Percentiles rank a stretch among this genome's conserved stretches.
Evolutionary conservation across 352 stramenopile genomes (phyloP).

Genomic region (Phytophthora pluvialis): DNA sequence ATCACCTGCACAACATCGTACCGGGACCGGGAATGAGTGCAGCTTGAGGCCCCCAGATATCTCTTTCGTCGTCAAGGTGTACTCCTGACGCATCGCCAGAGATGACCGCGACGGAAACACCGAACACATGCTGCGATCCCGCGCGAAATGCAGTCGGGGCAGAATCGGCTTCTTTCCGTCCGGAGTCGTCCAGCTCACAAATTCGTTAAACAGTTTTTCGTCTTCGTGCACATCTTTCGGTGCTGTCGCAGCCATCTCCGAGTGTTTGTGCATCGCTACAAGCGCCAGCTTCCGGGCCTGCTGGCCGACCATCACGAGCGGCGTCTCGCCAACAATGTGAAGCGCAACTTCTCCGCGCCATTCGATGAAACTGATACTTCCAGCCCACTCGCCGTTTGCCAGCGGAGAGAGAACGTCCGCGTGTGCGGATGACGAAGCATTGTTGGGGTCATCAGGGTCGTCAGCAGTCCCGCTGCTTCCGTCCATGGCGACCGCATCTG

Average conservation of each 20-base stretch:
- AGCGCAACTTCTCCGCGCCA: slow-evolving; percentile 83
- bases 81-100: slow-evolving; percentile 80
- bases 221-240: slow-evolving; percentile 60
- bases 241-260: slow-evolving; percentile 27
- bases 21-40: slow-evolving; percentile 82
- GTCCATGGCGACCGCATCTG: slow-evolving; percentile 30
- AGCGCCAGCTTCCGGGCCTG: slow-evolving; percentile 81
- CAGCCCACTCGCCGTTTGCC: slow-evolving; percentile 71
- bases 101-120: slow-evolving; percentile 61
- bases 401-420: slow-evolving; percentile 52
- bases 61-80: slow-evolving; percentile 84
- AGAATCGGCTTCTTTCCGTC: slow-evolving; percentile 74
- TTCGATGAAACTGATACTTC: slow-evolving; percentile 88
- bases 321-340: slow-evolving; percentile 73
- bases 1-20: slow-evolving; percentile 24
- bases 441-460: slow-evolving; percentile 29
- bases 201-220: slow-evolving; percentile 86
- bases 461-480: slow-evolving; percentile 20
- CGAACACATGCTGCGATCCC: slow-evolving; percentile 73
- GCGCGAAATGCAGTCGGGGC: slow-evolving; percentile 76
- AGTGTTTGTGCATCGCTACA: slow-evolving; percentile 63
- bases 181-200: slow-evolving; percentile 76
- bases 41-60: slow-evolving; percentile 84
- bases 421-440: slow-evolving; percentile 30
- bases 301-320: slow-evolving; percentile 80